Evolutionary conservation across 2,329 filamentous ascomycete species (phyloP), one percentile per base, ranked within the genome.

Genomic region (Bisporella sp.): DNA sequence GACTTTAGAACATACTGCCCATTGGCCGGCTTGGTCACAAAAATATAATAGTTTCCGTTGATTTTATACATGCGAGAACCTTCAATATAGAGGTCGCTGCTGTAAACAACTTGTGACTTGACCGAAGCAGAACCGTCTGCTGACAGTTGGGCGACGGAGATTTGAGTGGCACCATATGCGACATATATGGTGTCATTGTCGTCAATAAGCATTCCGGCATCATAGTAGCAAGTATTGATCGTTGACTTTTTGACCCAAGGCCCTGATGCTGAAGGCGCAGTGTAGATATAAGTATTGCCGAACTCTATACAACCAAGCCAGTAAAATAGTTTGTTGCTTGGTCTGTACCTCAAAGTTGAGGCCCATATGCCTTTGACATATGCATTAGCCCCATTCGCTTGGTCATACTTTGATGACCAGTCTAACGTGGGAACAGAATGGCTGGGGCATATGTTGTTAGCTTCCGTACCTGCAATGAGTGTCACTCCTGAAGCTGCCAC

Each of bases 141-240:
- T 11, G 70, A 72, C 3, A 82, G 67, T 57, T 78, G 70, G 1
- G 78, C 74, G 2, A 82, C 70, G 5, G 55, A 65, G 48, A 81
- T 71, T 2, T 73, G 65, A 0, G 65, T 71, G 43, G 69, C 72
- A 4, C 77, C 78, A 57, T 79, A 79, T 0, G 71, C 75, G 0
- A 82, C 72, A 45, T 81, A 82, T 68, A 81, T 75, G 0, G 71
- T 75, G 50, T 80, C 78, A 32, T 81, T 71, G 29, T 78, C 74
- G 46, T 81, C 78, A 33, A 82, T 70, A 13, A 82, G 61, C 0
- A 82, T 61, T 0, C 79, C 77, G 13, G 67, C 71, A 59, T 82
- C 79, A 57, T 82, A 82, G 57, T 78, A 79, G 62, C 77, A 82
- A 0, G 64, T 66, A 12, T 37, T 32, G n/a, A 71, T 63, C 8